These are phyloP conservation scores for Neonectria ditissima DNA, from an alignment of 2,329 filamentous ascomycete genomes.

Conservation along the genomic window DNA sequence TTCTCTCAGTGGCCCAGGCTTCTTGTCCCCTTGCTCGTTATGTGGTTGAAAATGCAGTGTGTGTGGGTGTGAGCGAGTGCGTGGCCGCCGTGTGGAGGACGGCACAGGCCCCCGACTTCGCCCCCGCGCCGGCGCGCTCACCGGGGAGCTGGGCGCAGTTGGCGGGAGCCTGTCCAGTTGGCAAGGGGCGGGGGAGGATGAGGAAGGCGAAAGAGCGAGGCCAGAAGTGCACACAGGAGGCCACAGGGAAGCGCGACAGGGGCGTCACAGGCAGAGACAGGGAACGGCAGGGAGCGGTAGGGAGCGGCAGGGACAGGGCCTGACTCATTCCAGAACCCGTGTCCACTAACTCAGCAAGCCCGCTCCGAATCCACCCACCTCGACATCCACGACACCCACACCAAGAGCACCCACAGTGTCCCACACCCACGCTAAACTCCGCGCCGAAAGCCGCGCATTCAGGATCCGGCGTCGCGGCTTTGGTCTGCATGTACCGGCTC, in stretches of 20 bases:
- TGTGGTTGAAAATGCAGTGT: slow-evolving; percentile 9
- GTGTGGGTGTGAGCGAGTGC: slow-evolving; percentile 10
- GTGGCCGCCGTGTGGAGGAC: slow-evolving; percentile 5
- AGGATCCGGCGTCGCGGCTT: slow-evolving; percentile 2
- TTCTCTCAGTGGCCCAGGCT: slow-evolving; percentile 33
- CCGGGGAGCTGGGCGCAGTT: slow-evolving; percentile 11
- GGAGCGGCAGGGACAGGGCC: slow-evolving; percentile 30
- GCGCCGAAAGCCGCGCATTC: slow-evolving; percentile 28
- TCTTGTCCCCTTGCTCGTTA: slow-evolving; percentile 31
- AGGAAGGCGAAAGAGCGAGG: slow-evolving; percentile 1
- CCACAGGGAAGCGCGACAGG: slow-evolving; percentile 13
- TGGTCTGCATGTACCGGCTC: slow-evolving; percentile 15
- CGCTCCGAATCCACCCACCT: slow-evolving; percentile 34
- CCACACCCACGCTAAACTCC: slow-evolving; percentile 25
- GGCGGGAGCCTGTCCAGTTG: neutral
- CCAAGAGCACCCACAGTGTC: no score
- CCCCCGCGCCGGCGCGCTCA: slow-evolving; percentile 22
- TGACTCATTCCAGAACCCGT: slow-evolving; percentile 45
- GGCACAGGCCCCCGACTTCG: neutral
- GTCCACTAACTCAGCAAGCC: slow-evolving; percentile 30
- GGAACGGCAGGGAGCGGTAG: slow-evolving; percentile 15
- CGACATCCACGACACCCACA: slow-evolving; percentile 37
- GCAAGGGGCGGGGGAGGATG: neutral
- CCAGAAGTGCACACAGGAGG: slow-evolving; percentile 18
- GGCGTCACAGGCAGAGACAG: slow-evolving; percentile 14